Percentiles rank a stretch among this genome's conserved stretches.
Evolutionary conservation across 805 yeast genomes (phyloP).

Genomic region (Wickerhamiella azymoides): DNA sequence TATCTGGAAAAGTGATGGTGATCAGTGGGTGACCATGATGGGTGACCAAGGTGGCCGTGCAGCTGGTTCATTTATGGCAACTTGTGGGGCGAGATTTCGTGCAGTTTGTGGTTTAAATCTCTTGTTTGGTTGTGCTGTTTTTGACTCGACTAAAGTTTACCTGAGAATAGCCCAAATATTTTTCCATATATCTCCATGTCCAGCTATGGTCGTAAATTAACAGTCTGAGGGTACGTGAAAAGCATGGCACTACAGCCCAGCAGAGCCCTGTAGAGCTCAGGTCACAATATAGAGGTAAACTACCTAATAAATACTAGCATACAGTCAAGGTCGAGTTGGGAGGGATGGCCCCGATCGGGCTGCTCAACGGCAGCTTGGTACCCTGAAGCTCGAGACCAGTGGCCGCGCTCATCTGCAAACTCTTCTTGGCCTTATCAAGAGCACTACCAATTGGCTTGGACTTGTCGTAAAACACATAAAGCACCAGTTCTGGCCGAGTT

Average conservation of each 20-base stretch:
- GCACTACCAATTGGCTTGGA: constrained; percentile 6
- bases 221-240: background rate
- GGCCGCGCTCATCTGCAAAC: background rate
- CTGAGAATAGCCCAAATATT: background rate
- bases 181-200: background rate
- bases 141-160: too few species aligned
- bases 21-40: too few species aligned
- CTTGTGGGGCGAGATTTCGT: too few species aligned
- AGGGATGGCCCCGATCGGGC: constrained; percentile 1
- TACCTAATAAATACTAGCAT: background rate
- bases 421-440: constrained; percentile 2
- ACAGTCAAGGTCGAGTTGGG: background rate
- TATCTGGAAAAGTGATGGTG: too few species aligned
- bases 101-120: too few species aligned
- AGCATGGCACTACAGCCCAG: too few species aligned
- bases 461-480: constrained; percentile 15
- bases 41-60: too few species aligned
- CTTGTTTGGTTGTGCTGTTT: too few species aligned
- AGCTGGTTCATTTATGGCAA: too few species aligned
- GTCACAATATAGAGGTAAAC: background rate
- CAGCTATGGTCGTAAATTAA: background rate
- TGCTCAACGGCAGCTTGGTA: background rate
- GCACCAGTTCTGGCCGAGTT: constrained; percentile 13
- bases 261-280: too few species aligned
- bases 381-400: background rate